Evolutionary conservation across 352 stramenopile species (phyloP).

Genomic region (Pythium guiyangense): DNA sequence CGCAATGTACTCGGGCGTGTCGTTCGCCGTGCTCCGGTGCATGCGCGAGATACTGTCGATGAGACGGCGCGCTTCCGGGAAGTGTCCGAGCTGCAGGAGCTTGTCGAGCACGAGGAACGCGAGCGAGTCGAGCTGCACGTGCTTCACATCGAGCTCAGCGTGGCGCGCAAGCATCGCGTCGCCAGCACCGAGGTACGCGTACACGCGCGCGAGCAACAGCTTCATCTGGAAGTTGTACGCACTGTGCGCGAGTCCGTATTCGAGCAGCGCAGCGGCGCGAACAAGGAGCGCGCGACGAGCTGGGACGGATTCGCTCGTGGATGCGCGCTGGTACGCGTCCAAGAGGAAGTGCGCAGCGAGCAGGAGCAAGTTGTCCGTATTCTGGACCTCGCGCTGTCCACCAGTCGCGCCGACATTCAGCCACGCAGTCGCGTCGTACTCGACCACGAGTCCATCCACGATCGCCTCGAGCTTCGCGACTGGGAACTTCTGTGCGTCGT

Average conservation of each 20-base stretch:
- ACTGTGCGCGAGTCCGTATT: constrained; percentile 74
- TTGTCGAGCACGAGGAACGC: constrained; percentile 84
- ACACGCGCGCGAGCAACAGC: constrained; percentile 75
- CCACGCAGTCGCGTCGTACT: constrained; percentile 71
- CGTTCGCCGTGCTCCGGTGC: constrained; percentile 47
- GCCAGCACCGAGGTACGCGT: constrained; percentile 64
- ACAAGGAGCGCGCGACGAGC: constrained; percentile 35
- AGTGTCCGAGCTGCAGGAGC: constrained; percentile 56
- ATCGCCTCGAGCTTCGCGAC: constrained; percentile 30
- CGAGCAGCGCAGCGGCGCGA: constrained; percentile 50
- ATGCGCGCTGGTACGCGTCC: constrained; percentile 54
- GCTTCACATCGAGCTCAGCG: constrained; percentile 79
- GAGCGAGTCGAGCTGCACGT: constrained; percentile 82
- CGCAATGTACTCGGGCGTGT: constrained; percentile 80
- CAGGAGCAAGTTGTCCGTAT: constrained; percentile 78
- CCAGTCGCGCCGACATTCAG: constrained; percentile 67
- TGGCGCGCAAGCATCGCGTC: constrained; percentile 62
- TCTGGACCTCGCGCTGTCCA: constrained; percentile 79
- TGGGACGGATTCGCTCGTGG: neutral
- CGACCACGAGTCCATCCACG: constrained; percentile 41
- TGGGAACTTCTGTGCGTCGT: constrained; percentile 15
- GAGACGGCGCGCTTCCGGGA: constrained; percentile 46
- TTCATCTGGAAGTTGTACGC: constrained; percentile 91
- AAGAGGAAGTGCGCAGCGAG: constrained; percentile 67
- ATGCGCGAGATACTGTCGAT: constrained; percentile 43